Conservation (phyloP, 768 basidiomycete species). For the Suillus spraguei region DNA sequence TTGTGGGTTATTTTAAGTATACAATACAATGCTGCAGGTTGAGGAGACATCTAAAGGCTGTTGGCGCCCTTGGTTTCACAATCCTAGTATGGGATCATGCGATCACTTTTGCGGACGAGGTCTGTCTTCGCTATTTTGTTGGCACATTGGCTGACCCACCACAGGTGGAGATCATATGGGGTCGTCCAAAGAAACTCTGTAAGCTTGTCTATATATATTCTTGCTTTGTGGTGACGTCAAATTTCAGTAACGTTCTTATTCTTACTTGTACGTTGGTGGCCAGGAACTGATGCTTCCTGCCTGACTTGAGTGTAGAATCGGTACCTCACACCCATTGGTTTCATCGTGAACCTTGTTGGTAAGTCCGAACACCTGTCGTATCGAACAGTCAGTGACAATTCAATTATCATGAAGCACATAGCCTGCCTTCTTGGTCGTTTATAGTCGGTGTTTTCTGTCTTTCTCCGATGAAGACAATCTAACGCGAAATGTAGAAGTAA, state of each 20-base stretch:
- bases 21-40: background rate
- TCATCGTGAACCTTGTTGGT: conserved; percentile 55
- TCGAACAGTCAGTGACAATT: background rate
- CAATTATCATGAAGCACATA: conserved; percentile 17
- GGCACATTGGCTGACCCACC: background rate
- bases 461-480: background rate
- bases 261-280: conserved; percentile 33
- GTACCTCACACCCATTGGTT: conserved; percentile 64
- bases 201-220: conserved; percentile 14
- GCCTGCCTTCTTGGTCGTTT: conserved; percentile 18
- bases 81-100: conserved; percentile 53
- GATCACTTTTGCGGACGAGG: conserved; percentile 41
- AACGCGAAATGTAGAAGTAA: conserved; percentile 12
- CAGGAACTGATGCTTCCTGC: background rate
- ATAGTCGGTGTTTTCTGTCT: background rate
- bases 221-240: conserved; percentile 2
- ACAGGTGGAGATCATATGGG: conserved; percentile 42
- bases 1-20: background rate
- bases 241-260: conserved; percentile 39
- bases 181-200: conserved; percentile 36
- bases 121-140: conserved; percentile 17
- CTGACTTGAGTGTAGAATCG: conserved; percentile 50
- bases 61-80: conserved; percentile 54
- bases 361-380: conserved; percentile 3
- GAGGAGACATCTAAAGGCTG: conserved; percentile 37